Conservation (phyloP, 345 rosid species). For the Melaleuca alternifolia region DNA sequence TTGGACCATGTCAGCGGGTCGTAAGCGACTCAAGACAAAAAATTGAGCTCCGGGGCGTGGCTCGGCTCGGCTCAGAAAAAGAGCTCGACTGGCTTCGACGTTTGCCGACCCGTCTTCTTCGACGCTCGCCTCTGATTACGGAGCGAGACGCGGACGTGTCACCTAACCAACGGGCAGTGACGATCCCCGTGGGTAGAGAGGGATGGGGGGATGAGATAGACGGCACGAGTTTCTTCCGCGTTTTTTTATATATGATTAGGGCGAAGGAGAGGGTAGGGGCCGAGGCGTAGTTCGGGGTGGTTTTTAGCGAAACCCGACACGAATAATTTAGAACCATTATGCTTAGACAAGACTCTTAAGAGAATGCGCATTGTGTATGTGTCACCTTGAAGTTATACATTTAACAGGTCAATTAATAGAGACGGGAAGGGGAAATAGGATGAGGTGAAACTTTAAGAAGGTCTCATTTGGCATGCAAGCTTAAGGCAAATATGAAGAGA, state of each 20-base stretch:
- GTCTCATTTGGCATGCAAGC: fast-evolving
- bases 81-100: background rate
- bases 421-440: background rate
- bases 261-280: background rate
- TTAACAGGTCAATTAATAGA: background rate
- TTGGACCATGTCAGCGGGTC: background rate
- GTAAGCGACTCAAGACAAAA: background rate
- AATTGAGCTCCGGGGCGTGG: background rate
- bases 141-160: background rate
- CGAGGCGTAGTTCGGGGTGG: background rate
- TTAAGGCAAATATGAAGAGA: fast-evolving
- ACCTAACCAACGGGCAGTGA: background rate
- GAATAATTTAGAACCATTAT: no score
- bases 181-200: no score
- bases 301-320: background rate
- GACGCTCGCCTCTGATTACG: background rate
- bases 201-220: background rate
- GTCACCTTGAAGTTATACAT: no score
- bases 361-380: fast-evolving
- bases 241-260: background rate
- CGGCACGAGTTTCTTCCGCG: no score
- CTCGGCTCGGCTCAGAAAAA: background rate
- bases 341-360: fast-evolving
- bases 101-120: background rate
- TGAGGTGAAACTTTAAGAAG: background rate